Evolutionary conservation across 2,329 filamentous ascomycete genomes (phyloP).

Genomic region (Colletotrichum sp.): DNA sequence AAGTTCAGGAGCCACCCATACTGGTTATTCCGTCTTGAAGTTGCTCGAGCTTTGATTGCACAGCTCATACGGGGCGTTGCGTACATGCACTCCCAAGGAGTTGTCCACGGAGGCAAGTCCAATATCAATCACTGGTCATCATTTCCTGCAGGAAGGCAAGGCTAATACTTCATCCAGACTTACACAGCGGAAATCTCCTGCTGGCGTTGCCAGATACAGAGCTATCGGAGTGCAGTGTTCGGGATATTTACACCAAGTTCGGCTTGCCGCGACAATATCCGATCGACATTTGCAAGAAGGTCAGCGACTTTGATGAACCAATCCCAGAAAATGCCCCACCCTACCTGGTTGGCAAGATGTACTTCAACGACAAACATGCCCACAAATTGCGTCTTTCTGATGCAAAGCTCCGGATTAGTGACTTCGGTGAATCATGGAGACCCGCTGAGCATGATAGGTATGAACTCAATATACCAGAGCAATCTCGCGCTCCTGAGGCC

Average conservation of each 20-base stretch:
- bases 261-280: neutral
- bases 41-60: neutral
- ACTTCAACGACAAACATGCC: neutral
- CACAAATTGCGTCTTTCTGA: neutral
- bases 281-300: neutral
- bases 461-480: neutral
- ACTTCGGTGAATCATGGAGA: neutral
- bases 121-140: too few relatives aligned
- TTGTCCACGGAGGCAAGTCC: neutral
- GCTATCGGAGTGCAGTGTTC: neutral
- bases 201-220: accelerated
- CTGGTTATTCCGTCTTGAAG: neutral
- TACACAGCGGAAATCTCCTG: neutral
- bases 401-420: neutral
- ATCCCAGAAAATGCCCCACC: neutral
- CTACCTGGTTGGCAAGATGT: neutral
- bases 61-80: neutral
- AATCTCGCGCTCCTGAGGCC: neutral
- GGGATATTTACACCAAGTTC: accelerated
- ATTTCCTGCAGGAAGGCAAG: too few relatives aligned
- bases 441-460: neutral
- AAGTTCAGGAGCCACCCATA: neutral
- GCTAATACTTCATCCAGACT: neutral
- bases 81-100: neutral
- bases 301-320: neutral